These are phyloP conservation scores for Amyloporia xantha DNA, from an alignment of 768 basidiomycete species.

Conservation along the genomic window DNA sequence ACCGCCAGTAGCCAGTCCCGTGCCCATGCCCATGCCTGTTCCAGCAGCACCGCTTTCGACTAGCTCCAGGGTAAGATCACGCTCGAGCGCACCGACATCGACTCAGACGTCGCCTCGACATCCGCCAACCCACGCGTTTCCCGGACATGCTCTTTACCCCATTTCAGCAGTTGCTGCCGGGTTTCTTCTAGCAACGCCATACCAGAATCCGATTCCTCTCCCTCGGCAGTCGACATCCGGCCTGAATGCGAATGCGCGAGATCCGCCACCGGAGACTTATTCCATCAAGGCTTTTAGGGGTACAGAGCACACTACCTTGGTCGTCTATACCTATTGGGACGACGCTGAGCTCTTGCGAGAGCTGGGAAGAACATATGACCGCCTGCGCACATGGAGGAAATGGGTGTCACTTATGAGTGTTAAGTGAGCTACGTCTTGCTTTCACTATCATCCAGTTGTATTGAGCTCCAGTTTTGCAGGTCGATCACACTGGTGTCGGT, in stretches of 20 bases:
- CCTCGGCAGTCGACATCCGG: neutral
- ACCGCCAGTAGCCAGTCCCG: too few species aligned
- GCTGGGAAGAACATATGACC: constrained; percentile 6
- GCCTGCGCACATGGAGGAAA: constrained; percentile 3
- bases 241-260: neutral
- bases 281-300: constrained; percentile 6
- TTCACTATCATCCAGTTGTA: neutral
- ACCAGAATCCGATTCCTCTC: too few species aligned
- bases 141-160: neutral
- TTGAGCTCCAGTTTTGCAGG: neutral
- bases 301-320: neutral
- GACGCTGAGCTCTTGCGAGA: constrained; percentile 8
- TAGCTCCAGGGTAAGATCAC: too few species aligned
- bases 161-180: neutral
- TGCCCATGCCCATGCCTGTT: too few species aligned
- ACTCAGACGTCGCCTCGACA: neutral
- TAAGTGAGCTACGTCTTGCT: neutral
- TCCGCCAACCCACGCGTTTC: neutral
- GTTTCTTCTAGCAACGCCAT: neutral
- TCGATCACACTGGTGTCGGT: constrained; percentile 1
- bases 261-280: neutral
- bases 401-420: constrained; percentile 10
- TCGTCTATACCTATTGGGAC: constrained; percentile 5
- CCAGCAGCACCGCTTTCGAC: too few species aligned
- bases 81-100: too few species aligned